Conservation (phyloP, 176 grass and related monocot species). For the Carex parvula region DNA sequence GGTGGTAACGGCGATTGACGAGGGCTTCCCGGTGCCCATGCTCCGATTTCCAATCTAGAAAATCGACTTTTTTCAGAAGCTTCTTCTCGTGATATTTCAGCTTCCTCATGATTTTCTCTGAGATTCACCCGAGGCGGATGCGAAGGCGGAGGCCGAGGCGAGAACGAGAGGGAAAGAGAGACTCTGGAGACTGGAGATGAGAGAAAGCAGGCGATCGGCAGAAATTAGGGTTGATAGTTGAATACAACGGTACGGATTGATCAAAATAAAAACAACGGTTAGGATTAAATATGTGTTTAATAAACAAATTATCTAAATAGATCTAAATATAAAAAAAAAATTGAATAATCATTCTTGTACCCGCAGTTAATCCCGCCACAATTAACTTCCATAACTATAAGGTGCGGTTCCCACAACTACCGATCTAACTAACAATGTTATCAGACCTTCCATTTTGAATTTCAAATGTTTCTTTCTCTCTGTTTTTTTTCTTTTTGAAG, state of each 20-base stretch:
- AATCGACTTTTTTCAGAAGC: slow-evolving; percentile 50
- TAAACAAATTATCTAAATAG: neutral
- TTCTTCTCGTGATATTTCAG: slow-evolving; percentile 58
- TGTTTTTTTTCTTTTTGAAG: no score
- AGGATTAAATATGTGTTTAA: neutral
- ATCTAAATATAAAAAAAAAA: no score
- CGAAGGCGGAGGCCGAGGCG: neutral
- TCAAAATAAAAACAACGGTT: neutral
- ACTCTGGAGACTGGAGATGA: no score
- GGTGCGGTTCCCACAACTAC: no score
- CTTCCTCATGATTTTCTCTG: slow-evolving; percentile 41
- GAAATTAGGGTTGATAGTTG: neutral
- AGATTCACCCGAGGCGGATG: neutral
- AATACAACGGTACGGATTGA: neutral
- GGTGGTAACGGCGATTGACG: slow-evolving; percentile 40
- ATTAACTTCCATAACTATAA: no score
- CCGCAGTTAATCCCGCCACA: no score
- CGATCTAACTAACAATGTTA: no score
- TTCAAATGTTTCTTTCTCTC: no score
- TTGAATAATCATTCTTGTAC: no score
- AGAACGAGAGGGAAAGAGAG: neutral
- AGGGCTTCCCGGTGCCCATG: slow-evolving; percentile 44
- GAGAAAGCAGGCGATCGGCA: neutral
- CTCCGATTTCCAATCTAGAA: slow-evolving; percentile 47
- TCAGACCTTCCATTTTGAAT: no score